Conservation (phyloP, 2,329 filamentous ascomycete species). For the Ascochyta clinopodiicola region DNA sequence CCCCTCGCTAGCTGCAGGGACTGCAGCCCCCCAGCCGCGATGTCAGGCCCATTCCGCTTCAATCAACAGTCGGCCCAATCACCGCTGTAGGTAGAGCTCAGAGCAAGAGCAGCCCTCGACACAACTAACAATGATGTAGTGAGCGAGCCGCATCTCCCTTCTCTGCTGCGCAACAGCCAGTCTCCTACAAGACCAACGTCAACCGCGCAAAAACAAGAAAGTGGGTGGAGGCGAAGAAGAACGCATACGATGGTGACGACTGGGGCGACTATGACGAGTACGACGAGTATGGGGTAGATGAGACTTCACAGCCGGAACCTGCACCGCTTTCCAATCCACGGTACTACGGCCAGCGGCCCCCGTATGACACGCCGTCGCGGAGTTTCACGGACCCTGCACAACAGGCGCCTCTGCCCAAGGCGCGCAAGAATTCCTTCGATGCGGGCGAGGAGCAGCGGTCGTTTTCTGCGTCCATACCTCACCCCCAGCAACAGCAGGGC, state of each 20-base stretch:
- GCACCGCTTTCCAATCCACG: slow-evolving; percentile 52
- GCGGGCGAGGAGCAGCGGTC: slow-evolving; percentile 59
- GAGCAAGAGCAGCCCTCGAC: neutral
- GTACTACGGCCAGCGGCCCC: slow-evolving; percentile 47
- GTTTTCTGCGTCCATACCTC: slow-evolving; percentile 51
- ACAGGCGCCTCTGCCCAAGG: slow-evolving; percentile 30
- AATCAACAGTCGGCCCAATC: slow-evolving; percentile 44
- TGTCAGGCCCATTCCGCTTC: slow-evolving; percentile 53
- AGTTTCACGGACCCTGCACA: slow-evolving; percentile 53
- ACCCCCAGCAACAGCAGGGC: slow-evolving; percentile 23
- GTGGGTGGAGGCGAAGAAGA: slow-evolving; percentile 89
- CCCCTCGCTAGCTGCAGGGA: slow-evolving; percentile 2
- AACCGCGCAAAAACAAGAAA: slow-evolving; percentile 90
- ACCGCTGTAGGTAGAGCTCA: slow-evolving; percentile 43
- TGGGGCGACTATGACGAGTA: slow-evolving; percentile 76
- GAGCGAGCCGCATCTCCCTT: slow-evolving; percentile 38
- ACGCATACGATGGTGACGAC: slow-evolving; percentile 90
- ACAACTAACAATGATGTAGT: slow-evolving; percentile 28
- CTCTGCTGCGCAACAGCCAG: slow-evolving; percentile 47
- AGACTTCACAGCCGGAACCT: slow-evolving; percentile 50
- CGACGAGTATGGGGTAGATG: slow-evolving; percentile 61
- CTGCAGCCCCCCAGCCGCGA: slow-evolving; percentile 22
- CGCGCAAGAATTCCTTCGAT: slow-evolving; percentile 61
- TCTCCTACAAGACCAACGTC: slow-evolving; percentile 81
- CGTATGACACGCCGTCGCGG: slow-evolving; percentile 34